These are phyloP conservation scores for Crithidia sp. DNA, from an alignment of 208 protist species.

Conservation along the genomic window DNA sequence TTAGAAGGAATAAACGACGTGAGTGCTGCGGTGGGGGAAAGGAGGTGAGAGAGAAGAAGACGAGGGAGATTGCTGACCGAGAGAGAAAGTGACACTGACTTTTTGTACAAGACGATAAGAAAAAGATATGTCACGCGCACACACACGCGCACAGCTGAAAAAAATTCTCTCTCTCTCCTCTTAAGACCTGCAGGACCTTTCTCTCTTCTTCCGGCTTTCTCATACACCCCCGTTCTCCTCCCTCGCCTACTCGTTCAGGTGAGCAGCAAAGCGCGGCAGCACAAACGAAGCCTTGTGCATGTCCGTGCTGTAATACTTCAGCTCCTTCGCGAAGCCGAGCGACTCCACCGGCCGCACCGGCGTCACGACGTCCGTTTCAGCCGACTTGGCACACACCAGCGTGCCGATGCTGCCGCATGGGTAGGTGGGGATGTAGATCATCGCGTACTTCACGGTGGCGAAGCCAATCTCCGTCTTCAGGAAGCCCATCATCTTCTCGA, in stretches of 20 bases:
- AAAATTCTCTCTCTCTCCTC: no score
- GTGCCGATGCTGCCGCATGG: conserved; percentile 93
- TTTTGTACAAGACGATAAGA: no score
- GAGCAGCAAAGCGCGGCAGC: conserved; percentile 75
- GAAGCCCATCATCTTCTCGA: conserved; percentile 87
- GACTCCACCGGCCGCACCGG: conserved; percentile 71
- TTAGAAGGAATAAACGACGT: no score
- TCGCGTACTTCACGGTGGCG: conserved; percentile 86
- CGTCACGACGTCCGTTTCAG: conserved; percentile 56
- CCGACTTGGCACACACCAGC: conserved; percentile 80
- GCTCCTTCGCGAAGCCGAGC: conserved; percentile 67
- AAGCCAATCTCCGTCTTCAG: conserved; percentile 86
- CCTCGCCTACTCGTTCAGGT: conserved; percentile 59
- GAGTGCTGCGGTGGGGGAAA: no score
- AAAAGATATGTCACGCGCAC: no score
- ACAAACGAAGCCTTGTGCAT: conserved; percentile 85
- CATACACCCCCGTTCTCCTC: background rate
- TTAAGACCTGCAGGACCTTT: background rate
- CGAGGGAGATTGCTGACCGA: no score
- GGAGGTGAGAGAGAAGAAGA: no score
- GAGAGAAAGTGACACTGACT: no score
- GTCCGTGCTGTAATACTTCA: conserved; percentile 89
- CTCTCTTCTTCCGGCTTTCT: background rate
- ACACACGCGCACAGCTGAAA: no score
- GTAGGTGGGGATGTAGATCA: conserved; percentile 95